Evolutionary conservation across 108 stramenopile species (phyloP).

Genomic region (Nannochloropsis gaditana): DNA sequence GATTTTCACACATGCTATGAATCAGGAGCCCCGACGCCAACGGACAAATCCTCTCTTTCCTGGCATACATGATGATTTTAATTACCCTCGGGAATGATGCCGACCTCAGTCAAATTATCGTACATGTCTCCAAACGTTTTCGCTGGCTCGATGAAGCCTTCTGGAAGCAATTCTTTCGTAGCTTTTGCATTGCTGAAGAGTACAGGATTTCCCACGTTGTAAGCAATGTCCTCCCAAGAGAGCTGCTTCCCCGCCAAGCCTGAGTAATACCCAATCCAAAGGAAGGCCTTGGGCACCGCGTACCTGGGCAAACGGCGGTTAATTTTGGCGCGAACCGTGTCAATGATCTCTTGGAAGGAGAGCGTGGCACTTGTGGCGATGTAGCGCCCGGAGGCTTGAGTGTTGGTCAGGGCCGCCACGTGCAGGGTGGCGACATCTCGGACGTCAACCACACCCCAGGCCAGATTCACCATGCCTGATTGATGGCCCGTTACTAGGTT

Average conservation of each 20-base stretch:
- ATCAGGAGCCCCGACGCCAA: no score
- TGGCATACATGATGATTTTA: not conserved
- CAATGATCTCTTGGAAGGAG: conserved; percentile 20
- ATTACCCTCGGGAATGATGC: not conserved
- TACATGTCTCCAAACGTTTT: conserved; percentile 20
- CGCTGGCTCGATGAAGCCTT: not conserved
- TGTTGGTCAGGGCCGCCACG: conserved; percentile 13
- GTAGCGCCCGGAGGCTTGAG: conserved; percentile 26
- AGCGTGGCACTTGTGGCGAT: conserved; percentile 10
- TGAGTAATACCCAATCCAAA: not conserved
- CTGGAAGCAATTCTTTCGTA: not conserved
- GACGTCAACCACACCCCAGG: conserved; percentile 31
- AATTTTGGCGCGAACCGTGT: not conserved
- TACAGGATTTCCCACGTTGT: not conserved
- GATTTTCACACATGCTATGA: no score
- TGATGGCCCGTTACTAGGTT: conserved; percentile 26
- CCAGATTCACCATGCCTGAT: conserved; percentile 28
- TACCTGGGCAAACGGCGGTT: not conserved
- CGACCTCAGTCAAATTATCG: not conserved
- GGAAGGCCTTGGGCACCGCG: not conserved
- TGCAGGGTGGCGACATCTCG: conserved; percentile 31
- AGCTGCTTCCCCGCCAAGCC: not conserved
- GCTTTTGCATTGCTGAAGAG: conserved; percentile 4
- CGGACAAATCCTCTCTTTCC: no score
- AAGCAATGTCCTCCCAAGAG: not conserved